Evolutionary conservation across 2,329 filamentous ascomycete genomes (phyloP), one percentile per base, ranked within the genome.

Genomic region (Leptographium wingfieldii): DNA sequence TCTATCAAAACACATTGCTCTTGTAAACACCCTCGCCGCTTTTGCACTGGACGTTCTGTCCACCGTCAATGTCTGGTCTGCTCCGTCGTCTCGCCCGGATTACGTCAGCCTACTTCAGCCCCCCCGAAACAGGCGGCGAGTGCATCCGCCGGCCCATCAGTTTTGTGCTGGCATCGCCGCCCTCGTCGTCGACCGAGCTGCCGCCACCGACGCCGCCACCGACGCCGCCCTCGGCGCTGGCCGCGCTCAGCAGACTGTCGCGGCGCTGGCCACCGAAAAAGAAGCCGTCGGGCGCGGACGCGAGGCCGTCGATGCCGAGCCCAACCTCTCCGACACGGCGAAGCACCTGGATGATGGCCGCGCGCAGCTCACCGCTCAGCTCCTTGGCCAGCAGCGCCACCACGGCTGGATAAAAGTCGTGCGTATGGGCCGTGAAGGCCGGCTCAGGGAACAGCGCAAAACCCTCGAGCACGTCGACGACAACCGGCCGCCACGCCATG

Each of bases 391-490:
- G 77, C 19, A 99, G 75, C 58, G 95, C 91, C 0, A 97, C 84
- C 4, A 85, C 83, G 19, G 96, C 76, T 3, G 92, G 90, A 68
- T 96, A 96, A 72, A 99, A 97, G 3, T 84, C 84, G 54, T 82
- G 78, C 9, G 96, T 81, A 67, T 97, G 86, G 61, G 85, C 84
- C 59, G 82, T 82, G 67, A 99, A 99, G 52, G 89, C 88, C 29
- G 85, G 80, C 22, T 83, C 79, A 0, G 90, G 88, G 75, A 97
- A 96, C 7, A 84, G 86, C 0, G 86, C 85, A 71, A 92, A 97
- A 1, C 94, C 94, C 69, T 99, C 92, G 11, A 99, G 78, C 10
- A 99, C 94, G 69, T 96, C 94, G 22, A 99, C 91, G 1, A 99
- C 94, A 0, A 99, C 94, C 0, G 94, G 94, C 22, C 94, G 81